Percentiles rank a stretch among this genome's conserved stretches.
Evolutionary conservation across 306 rosid genomes (phyloP).

Genomic region (cucumber (Cucumis sativus)): DNA sequence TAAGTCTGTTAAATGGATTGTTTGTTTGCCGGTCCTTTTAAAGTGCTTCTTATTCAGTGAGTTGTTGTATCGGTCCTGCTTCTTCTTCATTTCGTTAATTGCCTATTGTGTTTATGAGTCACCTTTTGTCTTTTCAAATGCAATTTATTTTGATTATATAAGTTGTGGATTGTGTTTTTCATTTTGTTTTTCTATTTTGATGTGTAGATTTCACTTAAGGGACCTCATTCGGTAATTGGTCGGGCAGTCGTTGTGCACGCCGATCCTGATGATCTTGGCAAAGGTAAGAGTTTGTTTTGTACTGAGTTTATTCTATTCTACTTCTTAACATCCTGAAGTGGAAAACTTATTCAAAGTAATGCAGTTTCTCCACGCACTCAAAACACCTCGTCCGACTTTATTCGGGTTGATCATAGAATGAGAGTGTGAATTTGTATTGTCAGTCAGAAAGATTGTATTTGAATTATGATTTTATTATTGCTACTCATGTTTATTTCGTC

Average conservation of each 20-base stretch:
- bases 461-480: not conserved
- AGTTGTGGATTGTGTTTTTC: not conserved
- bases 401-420: not conserved
- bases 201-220: constrained; percentile 42
- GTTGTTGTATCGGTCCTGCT: not conserved
- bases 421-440: not conserved
- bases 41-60: not conserved
- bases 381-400: not conserved
- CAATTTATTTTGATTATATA: not conserved
- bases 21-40: not conserved
- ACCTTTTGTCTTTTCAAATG: not conserved
- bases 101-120: not conserved
- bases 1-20: not conserved
- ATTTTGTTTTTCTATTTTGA: not conserved
- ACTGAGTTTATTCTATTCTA: not conserved
- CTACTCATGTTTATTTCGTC: not conserved
- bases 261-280: constrained; percentile 71
- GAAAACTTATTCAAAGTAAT: not conserved
- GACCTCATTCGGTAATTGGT: constrained; percentile 51
- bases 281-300: constrained; percentile 23
- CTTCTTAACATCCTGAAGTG: not conserved
- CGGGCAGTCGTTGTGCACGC: constrained; percentile 64
- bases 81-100: not conserved
- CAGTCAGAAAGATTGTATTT: not conserved
- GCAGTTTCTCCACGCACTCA: not conserved